phyloP scores from a whole-genome alignment of 1,284 basidiomycete species.

The Sphagnurus paluster region DNA sequence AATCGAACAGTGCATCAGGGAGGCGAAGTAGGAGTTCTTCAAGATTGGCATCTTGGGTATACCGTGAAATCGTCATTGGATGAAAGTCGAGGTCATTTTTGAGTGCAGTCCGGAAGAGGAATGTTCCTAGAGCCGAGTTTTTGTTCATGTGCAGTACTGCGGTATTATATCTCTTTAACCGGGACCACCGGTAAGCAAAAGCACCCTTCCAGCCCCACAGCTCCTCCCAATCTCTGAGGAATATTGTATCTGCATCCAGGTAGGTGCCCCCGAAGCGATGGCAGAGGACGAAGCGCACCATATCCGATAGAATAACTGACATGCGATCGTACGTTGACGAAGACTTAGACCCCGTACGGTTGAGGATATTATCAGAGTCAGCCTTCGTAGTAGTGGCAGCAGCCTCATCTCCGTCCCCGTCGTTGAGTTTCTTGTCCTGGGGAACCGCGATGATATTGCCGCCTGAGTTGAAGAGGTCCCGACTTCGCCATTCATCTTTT shows the following conservation, averaged over 20 bases:
- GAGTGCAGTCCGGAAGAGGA: constrained; percentile 83
- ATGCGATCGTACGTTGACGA: constrained; percentile 76
- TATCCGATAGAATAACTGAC: constrained; percentile 83
- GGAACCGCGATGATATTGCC: constrained; percentile 60
- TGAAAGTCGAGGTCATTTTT: constrained; percentile 87
- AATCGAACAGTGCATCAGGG: constrained; percentile 85
- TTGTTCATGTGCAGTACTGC: constrained; percentile 85
- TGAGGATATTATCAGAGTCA: constrained; percentile 52
- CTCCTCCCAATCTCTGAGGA: constrained; percentile 91
- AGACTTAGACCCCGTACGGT: constrained; percentile 76
- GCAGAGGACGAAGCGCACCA: constrained; percentile 85
- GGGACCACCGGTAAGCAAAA: constrained; percentile 86
- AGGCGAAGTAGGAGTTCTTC: constrained; percentile 74
- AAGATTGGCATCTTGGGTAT: constrained; percentile 76
- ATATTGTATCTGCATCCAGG: constrained; percentile 84
- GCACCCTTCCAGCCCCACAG: constrained; percentile 87
- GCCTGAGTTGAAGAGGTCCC: constrained; percentile 73
- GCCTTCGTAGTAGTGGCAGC: constrained; percentile 5
- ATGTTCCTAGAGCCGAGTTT: constrained; percentile 76
- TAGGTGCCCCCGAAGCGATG: constrained; percentile 87
- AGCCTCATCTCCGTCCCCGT: constrained; percentile 2
- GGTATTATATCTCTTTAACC: constrained; percentile 82
- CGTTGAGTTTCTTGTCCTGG: constrained; percentile 17
- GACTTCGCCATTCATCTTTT: constrained; percentile 73
- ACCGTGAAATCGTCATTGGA: constrained; percentile 81